phyloP scores from a whole-genome alignment of 768 basidiomycete genomes.

The Lepiota venenata region DNA sequence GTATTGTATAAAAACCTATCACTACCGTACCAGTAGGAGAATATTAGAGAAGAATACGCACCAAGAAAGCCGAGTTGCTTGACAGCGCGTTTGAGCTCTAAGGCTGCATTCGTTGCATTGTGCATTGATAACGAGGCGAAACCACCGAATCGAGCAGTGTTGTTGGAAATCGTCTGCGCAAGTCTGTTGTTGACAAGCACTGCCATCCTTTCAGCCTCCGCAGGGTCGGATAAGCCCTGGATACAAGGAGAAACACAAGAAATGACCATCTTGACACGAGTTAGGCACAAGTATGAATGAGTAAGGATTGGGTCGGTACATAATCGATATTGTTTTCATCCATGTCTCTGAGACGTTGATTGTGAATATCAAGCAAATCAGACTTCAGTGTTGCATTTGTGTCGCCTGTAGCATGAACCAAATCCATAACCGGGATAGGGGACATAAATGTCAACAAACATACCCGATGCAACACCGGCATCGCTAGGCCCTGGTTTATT shows the following conservation, averaged over 20 bases:
- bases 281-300: neutral
- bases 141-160: slow-evolving; percentile 36
- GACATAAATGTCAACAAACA: no score
- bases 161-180: slow-evolving; percentile 33
- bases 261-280: slow-evolving; percentile 30
- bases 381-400: slow-evolving; percentile 26
- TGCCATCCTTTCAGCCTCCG: slow-evolving; percentile 29
- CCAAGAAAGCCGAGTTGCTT: slow-evolving; percentile 38
- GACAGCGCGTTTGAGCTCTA: slow-evolving; percentile 37
- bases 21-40: no score
- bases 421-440: neutral
- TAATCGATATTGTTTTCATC: slow-evolving; percentile 35
- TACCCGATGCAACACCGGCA: slow-evolving; percentile 19
- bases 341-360: slow-evolving; percentile 33
- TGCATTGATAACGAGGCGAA: slow-evolving; percentile 44
- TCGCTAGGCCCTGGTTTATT: slow-evolving; percentile 4
- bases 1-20: neutral
- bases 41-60: neutral
- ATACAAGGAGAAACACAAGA: slow-evolving; percentile 36
- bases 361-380: slow-evolving; percentile 36
- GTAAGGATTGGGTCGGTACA: slow-evolving; percentile 15
- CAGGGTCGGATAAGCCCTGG: slow-evolving; percentile 34
- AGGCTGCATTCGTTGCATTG: slow-evolving; percentile 35
- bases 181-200: slow-evolving; percentile 32
- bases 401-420: slow-evolving; percentile 20